These are phyloP conservation scores for Pichia kudriavzevii DNA, from an alignment of 1,139 yeast species.

Conservation along the genomic window DNA sequence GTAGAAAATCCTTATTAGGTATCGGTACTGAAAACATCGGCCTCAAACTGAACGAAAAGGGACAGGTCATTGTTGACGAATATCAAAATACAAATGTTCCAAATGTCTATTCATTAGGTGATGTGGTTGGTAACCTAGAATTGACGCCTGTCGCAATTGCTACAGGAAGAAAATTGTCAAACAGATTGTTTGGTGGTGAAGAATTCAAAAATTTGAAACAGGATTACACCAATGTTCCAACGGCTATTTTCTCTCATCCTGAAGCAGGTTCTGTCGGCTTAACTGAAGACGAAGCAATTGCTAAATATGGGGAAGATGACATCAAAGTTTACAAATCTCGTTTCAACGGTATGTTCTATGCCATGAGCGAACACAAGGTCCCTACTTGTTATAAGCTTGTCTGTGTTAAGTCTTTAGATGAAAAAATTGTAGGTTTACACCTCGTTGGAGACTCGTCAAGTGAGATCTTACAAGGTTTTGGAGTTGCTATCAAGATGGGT, in stretches of 20 bases:
- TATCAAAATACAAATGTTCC: conserved; percentile 73
- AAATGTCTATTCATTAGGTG: conserved; percentile 82
- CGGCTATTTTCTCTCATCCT: conserved; percentile 92
- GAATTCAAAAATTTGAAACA: conserved; percentile 62
- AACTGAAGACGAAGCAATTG: conserved; percentile 67
- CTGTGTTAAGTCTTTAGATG: conserved; percentile 63
- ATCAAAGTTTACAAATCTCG: conserved; percentile 74
- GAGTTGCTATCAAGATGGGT: conserved; percentile 96
- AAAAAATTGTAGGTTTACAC: conserved; percentile 93
- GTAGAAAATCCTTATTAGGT: conserved; percentile 71
- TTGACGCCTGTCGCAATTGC: conserved; percentile 98
- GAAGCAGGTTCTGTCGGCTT: conserved; percentile 94
- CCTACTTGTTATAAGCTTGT: conserved; percentile 85
- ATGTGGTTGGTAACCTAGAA: conserved; percentile 84
- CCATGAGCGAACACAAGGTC: conserved; percentile 76
- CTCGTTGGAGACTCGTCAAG: conserved; percentile 84
- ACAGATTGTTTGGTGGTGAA: conserved; percentile 81
- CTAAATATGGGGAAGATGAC: conserved; percentile 71
- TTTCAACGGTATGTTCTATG: conserved; percentile 90
- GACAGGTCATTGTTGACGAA: conserved; percentile 71
- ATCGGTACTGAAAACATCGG: conserved; percentile 74
- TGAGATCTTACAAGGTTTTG: conserved; percentile 95
- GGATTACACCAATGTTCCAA: conserved; percentile 80
- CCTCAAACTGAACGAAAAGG: conserved; percentile 49
- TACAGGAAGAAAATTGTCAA: conserved; percentile 89